A percentile compares a stretch with the other conserved stretches of the same genome.
These are phyloP conservation scores for Neofusicoccum ribis DNA, from an alignment of 2,329 filamentous ascomycete species.

Conservation along the genomic window DNA sequence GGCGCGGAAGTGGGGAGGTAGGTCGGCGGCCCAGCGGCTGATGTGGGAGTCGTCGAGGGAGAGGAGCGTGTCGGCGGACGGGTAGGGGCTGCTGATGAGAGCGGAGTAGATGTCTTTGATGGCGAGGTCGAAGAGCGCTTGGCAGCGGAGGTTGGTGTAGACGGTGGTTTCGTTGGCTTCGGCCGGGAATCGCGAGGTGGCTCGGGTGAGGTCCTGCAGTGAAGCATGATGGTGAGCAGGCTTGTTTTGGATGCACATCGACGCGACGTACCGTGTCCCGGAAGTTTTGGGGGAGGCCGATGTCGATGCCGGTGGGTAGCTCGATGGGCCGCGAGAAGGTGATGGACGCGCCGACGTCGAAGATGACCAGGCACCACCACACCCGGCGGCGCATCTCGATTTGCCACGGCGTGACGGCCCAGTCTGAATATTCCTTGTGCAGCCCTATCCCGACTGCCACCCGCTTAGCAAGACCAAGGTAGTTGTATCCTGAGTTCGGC, in stretches of 20 bases:
- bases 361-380: constrained; percentile 45
- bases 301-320: constrained; percentile 49
- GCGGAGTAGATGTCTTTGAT: constrained; percentile 48
- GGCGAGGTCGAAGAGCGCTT: constrained; percentile 48
- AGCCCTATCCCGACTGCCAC: constrained; percentile 53
- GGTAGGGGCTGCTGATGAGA: constrained; percentile 48
- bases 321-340: constrained; percentile 51
- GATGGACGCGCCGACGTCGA: constrained; percentile 52
- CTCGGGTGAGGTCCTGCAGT: constrained; percentile 6
- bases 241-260: too few relatives aligned
- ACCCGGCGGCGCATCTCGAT: constrained; percentile 38
- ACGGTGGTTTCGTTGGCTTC: constrained; percentile 36
- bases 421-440: constrained; percentile 51
- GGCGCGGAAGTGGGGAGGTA: constrained; percentile 42
- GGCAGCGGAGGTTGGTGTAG: constrained; percentile 47
- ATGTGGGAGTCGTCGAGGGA: constrained; percentile 43
- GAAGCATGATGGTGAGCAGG: too few relatives aligned
- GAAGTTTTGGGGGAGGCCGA: constrained; percentile 46
- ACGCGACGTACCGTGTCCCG: constrained; percentile 39
- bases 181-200: not conserved
- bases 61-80: constrained; percentile 44
- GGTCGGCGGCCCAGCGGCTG: constrained; percentile 38
- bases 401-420: constrained; percentile 45
- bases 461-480: constrained; percentile 48
- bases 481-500: constrained; percentile 53